Evolutionary conservation across 1,284 basidiomycete species (phyloP).

Genomic region (Sphagnurus paluster): DNA sequence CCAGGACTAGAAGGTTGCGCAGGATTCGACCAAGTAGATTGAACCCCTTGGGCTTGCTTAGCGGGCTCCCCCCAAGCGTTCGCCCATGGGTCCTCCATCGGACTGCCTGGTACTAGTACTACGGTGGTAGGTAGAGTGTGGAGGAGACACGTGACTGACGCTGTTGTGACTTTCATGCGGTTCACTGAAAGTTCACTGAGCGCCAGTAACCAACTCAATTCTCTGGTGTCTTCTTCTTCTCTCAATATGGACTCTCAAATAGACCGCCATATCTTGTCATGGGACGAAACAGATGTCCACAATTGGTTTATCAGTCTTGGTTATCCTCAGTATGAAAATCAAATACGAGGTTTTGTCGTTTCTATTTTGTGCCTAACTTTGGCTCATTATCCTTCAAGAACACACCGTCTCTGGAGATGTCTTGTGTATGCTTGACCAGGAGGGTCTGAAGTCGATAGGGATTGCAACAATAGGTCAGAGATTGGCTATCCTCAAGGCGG

Average conservation of each 20-base stretch:
- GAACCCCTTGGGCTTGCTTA: conserved; percentile 24
- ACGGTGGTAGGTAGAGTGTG: conserved; percentile 1
- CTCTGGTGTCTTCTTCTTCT: conserved; percentile 1
- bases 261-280: conserved; percentile 63
- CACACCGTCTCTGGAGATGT: conserved; percentile 91
- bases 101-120: too few species aligned
- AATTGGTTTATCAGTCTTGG: conserved; percentile 74
- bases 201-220: too few species aligned
- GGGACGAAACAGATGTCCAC: conserved; percentile 84
- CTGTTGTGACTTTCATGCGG: conserved; percentile 6
- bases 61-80: conserved; percentile 60
- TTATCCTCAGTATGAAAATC: conserved; percentile 77
- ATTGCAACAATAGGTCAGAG: conserved; percentile 86
- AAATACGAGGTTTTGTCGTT: conserved; percentile 55
- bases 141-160: conserved; percentile 13
- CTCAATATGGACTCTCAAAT: conserved; percentile 21
- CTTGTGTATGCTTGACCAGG: conserved; percentile 78
- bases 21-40: conserved; percentile 23
- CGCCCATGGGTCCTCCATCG: conserved; percentile 64
- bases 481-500: conserved; percentile 83
- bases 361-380: conserved; percentile 17
- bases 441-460: conserved; percentile 82
- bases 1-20: conserved; percentile 23
- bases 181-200: too few species aligned
- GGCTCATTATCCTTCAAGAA: conserved; percentile 48